Conservation (phyloP, 2,329 filamentous ascomycete genomes). For the Capronia coronata region DNA sequence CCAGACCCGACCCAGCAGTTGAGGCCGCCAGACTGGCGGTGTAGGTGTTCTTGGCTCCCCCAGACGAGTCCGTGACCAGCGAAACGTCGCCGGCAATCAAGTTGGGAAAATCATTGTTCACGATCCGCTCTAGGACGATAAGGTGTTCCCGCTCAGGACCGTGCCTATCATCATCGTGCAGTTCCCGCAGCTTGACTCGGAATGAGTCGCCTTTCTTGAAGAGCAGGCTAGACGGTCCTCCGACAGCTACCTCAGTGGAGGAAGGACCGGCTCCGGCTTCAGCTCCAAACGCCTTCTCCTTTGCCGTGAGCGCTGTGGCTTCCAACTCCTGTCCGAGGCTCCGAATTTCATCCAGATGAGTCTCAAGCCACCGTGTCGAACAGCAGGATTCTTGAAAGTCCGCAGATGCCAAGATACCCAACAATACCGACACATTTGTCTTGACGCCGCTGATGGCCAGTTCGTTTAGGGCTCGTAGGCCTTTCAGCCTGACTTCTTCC, state of each 20-base stretch:
- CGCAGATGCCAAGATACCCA: slow-evolving; percentile 47
- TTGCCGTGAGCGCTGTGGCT: slow-evolving; percentile 6
- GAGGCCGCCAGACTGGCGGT: slow-evolving; percentile 41
- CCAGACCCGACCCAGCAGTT: slow-evolving; percentile 32
- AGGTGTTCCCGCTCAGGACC: slow-evolving; percentile 44
- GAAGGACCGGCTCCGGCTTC: slow-evolving; percentile 5
- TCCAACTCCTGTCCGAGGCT: slow-evolving; percentile 30
- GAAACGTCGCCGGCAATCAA: slow-evolving; percentile 49
- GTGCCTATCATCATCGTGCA: slow-evolving; percentile 22
- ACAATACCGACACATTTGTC: slow-evolving; percentile 52
- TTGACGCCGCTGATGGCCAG: slow-evolving; percentile 51
- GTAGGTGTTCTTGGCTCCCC: slow-evolving; percentile 41
- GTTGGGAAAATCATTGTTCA: slow-evolving; percentile 55
- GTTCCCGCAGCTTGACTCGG: slow-evolving; percentile 45
- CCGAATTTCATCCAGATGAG: slow-evolving; percentile 41
- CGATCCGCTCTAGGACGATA: slow-evolving; percentile 43
- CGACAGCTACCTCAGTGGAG: slow-evolving; percentile 12
- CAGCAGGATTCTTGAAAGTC: slow-evolving; percentile 46
- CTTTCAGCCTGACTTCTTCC: slow-evolving; percentile 49
- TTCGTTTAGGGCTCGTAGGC: slow-evolving; percentile 50
- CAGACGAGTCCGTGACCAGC: slow-evolving; percentile 36
- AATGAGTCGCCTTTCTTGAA: slow-evolving; percentile 56
- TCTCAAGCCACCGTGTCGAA: slow-evolving; percentile 55
- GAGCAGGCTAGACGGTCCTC: slow-evolving; percentile 35
- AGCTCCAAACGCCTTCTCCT: slow-evolving; percentile 6